Base-by-base conservation (phyloP, 2,329 filamentous ascomycete genomes). In the Cytospora leucostoma region DNA sequence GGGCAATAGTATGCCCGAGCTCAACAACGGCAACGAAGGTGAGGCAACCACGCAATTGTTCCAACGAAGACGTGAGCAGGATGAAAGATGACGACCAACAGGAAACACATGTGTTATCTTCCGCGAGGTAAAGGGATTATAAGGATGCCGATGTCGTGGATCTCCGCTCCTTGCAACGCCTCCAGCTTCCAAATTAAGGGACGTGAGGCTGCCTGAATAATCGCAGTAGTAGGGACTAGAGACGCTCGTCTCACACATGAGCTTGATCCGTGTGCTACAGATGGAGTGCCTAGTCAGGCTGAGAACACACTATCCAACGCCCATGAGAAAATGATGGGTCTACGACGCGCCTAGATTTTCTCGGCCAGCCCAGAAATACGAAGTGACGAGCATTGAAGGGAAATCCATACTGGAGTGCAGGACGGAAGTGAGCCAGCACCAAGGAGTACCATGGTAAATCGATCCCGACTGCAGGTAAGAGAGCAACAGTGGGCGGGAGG, bases 111-210 rank as follows among this genome's bases (percentile, higher is more conserved):
- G 53, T 38, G 27, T 27, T 27, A 27, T 53, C 34, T n/a, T 60
- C 38, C 61, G 53, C 56, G 61, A 63, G 61, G 56, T 44, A 27
- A 62, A 62, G 60, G 60, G 52, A 27, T 65, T 65, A 63, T 65
- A 65, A 61, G 44, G 38, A 50, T 51, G 56, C 52, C 37, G 53
- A 58, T 61, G 56, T 47, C 44, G 59, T 60, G 52, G 57, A 50
- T 32, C 37, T 50, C 37, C 47, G 37, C 44, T 27, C 19, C 64
- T 61, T 57, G 44, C 47, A 51, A 54, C 21, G 32, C 50, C 49
- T 54, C 50, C 38, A 27, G 38, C 50, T 40, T 34, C 55, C 35
- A 40, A 56, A 21, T 51, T 32, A 37, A 44, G 44, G 60, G 15
- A 55, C 38, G 37, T 57, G 52, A 57, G 53, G 61, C 53, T 60